Evolutionary conservation across 192 early-diverging fungal species (phyloP), one percentile per base, ranked within the genome.

Genomic region (Entomortierella parvispora): DNA sequence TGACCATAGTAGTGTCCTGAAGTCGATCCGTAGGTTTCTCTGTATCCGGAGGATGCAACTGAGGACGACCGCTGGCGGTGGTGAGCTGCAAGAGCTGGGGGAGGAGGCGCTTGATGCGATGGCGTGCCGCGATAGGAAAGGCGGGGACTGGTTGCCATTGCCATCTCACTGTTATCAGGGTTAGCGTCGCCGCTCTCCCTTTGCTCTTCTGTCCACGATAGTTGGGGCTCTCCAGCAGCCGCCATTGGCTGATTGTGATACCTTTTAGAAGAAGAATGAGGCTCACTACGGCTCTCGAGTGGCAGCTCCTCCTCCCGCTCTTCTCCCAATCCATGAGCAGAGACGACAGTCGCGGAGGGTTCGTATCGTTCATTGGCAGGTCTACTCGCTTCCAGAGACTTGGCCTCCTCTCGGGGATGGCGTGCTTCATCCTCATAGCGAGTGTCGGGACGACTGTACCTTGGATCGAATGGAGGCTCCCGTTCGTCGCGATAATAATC

Each of bases 211-310:
- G 33, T 23, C 31, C 45, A 51, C 1, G 47, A 37, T 4, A 15
- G 47, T 44, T 31, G 15, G n/a, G 47, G 22, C 18, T 23, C 47
- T 18, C 23, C 23, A 58, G 22, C 17, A 46, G 22, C 1, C 10
- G 22, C 20, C 22, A 46, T 28, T 12, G 4, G 20, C 11, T 32
- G 18, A 4, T 46, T 45, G 22, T 25, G 25, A 40, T 58, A 50
- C 55, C 32, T 49, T 50, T 23, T 49, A 9, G 17, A 58, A 47
- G n/a, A n/a, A n/a, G 44, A 42, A 23, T 20, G 37, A 3, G 46
- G 57, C 57, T 58, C 48, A 42, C 57, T 20, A 43, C 50, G 23
- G 34, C 58, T 69, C 49, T 53, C 58, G 22, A 44, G 26, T 12
- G 34, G 37, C 40, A 23, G 34, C 26, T 29, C 49, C 20, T 50